Evolutionary conservation across 2,329 filamentous ascomycete genomes (phyloP).

Genomic region (Aspergillus udagawae): DNA sequence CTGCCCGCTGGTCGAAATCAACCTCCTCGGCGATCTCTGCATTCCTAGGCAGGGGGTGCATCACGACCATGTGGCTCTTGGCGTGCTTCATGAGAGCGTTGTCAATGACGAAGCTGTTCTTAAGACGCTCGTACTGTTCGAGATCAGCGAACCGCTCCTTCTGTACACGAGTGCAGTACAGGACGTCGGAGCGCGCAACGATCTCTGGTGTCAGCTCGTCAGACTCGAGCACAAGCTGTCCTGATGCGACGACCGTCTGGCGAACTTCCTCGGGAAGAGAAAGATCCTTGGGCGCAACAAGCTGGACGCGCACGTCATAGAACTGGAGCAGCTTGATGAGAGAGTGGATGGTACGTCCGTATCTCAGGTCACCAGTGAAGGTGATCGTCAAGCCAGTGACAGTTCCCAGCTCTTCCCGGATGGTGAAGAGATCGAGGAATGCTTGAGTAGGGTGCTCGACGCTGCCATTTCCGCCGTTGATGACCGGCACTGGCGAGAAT

Average conservation of each 20-base stretch:
- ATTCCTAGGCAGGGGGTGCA: constrained; percentile 94
- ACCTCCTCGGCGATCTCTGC: constrained; percentile 93
- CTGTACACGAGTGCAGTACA: constrained; percentile 96
- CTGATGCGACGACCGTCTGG: constrained; percentile 66
- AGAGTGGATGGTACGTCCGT: constrained; percentile 92
- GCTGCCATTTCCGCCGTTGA: constrained; percentile 95
- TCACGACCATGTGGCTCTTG: constrained; percentile 87
- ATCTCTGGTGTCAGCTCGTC: constrained; percentile 82
- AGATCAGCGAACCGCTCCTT: constrained; percentile 88
- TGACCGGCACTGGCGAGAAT: constrained; percentile 84
- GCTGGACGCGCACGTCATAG: constrained; percentile 91
- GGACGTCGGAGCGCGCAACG: constrained; percentile 77
- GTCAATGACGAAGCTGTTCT: constrained; percentile 84
- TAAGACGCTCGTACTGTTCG: constrained; percentile 78
- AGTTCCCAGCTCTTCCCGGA: constrained; percentile 93
- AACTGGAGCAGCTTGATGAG: constrained; percentile 89
- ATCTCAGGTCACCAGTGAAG: constrained; percentile 87
- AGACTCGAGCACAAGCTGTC: constrained; percentile 72
- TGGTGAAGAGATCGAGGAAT: constrained; percentile 96
- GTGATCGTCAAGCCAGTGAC: constrained; percentile 95
- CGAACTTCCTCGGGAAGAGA: constrained; percentile 71
- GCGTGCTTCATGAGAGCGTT: constrained; percentile 85
- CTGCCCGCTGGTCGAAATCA: constrained; percentile 92
- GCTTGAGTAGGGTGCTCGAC: constrained; percentile 97
- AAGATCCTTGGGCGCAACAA: constrained; percentile 78